These are phyloP conservation scores for Fusarium tuaranense DNA, from an alignment of 2,329 filamentous ascomycete genomes.

Conservation along the genomic window DNA sequence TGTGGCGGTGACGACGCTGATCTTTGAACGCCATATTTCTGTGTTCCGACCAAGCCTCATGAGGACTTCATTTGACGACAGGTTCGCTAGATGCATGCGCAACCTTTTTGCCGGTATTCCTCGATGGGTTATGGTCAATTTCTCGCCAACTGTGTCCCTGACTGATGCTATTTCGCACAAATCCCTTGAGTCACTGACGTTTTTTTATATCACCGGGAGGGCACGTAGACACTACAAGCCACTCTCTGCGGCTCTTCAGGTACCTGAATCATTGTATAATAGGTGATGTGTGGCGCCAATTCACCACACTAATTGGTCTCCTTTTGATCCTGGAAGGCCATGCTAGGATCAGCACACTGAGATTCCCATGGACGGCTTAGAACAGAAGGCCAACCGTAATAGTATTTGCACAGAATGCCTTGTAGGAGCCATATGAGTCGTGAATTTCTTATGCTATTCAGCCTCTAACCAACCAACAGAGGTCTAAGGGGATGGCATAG, in stretches of 20 bases:
- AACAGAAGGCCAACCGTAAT: not conserved
- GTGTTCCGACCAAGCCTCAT: not conserved
- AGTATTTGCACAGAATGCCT: not conserved
- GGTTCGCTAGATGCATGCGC: not conserved
- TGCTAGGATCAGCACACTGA: not conserved
- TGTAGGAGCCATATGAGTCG: too few species aligned
- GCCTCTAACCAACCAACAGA: not conserved
- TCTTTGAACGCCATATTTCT: not conserved
- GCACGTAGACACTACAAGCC: not conserved
- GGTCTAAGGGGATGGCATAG: not conserved
- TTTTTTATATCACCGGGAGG: not conserved
- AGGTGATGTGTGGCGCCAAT: not conserved
- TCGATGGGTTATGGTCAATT: not conserved
- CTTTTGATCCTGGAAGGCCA: not conserved
- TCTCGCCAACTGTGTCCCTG: not conserved
- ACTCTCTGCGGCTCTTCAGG: not conserved
- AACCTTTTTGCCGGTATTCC: too few species aligned
- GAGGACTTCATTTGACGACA: not conserved
- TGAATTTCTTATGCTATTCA: too few species aligned
- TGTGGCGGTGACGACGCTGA: conserved; percentile 10
- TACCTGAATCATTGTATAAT: not conserved
- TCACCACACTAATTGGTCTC: not conserved
- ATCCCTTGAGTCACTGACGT: not conserved
- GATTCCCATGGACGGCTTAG: not conserved
- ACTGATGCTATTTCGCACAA: not conserved